Percentiles rank a stretch among this genome's conserved stretches.
Evolutionary conservation across 129 eudicot species (phyloP).

Genomic region (Flaveria robusta): DNA sequence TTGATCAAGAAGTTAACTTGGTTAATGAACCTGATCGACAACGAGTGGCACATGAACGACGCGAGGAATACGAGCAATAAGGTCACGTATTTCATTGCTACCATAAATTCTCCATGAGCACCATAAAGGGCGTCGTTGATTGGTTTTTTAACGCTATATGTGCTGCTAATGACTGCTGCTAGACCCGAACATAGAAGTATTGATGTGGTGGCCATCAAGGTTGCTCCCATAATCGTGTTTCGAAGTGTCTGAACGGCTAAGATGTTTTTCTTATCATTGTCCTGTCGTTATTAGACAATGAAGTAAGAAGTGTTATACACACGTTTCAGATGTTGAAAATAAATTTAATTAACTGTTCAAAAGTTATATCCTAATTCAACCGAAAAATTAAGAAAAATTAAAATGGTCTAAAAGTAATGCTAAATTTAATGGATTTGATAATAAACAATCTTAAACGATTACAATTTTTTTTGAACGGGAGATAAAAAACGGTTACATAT

Average conservation of each 20-base stretch:
- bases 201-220: constrained; percentile 91
- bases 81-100: constrained; percentile 79
- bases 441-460: too few species aligned
- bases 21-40: constrained; percentile 82
- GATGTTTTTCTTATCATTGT: constrained; percentile 86
- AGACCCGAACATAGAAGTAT: constrained; percentile 78
- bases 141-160: constrained; percentile 85
- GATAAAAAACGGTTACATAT: too few species aligned
- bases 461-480: too few species aligned
- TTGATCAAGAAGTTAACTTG: constrained; percentile 93
- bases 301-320: neutral
- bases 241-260: constrained; percentile 89
- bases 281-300: constrained; percentile 39
- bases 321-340: neutral
- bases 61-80: constrained; percentile 64
- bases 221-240: constrained; percentile 92
- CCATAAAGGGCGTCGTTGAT: constrained; percentile 80
- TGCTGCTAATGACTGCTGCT: constrained; percentile 91
- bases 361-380: too few species aligned
- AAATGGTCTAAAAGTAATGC: too few species aligned
- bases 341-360: too few species aligned
- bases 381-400: too few species aligned
- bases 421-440: neutral
- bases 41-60: constrained; percentile 85
- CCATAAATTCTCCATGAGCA: constrained; percentile 93